These are phyloP conservation scores for Pneumocystis oryctolagi DNA, from an alignment of 1,139 yeast genomes.

Conservation along the genomic window DNA sequence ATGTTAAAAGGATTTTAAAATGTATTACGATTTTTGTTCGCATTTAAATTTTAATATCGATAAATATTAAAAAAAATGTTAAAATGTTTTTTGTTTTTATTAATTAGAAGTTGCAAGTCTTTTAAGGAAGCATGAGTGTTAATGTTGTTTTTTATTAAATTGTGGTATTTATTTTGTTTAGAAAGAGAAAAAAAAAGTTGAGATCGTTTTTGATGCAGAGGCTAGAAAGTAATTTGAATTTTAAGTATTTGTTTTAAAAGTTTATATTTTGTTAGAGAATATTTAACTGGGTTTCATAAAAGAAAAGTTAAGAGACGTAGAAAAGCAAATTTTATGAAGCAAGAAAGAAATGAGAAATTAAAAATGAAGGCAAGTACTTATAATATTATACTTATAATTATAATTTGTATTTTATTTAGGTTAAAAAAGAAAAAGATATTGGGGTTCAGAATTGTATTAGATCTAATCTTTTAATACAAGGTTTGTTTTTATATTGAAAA, in stretches of 20 bases:
- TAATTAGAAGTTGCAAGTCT: background rate
- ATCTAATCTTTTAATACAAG: background rate
- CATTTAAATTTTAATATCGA: too few relatives aligned
- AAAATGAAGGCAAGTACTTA: background rate
- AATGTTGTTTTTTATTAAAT: background rate
- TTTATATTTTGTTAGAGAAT: conserved; percentile 31
- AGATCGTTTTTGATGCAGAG: background rate
- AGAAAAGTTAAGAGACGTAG: conserved; percentile 78
- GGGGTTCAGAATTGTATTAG: background rate
- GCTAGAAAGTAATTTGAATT: background rate
- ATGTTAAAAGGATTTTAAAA: background rate
- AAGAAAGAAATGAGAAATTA: conserved; percentile 17
- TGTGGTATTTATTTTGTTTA: background rate
- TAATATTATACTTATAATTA: background rate
- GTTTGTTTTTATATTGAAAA: background rate
- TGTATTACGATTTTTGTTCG: background rate
- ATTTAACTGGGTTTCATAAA: conserved; percentile 88
- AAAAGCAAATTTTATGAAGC: conserved; percentile 67
- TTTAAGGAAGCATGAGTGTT: background rate
- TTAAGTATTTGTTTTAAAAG: background rate
- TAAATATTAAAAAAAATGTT: background rate
- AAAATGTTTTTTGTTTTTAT: background rate
- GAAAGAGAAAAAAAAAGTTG: conserved; percentile 3
- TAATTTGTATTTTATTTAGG: background rate
- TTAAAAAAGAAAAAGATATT: background rate